These are phyloP conservation scores for Diophrys appendiculata DNA, from an alignment of 73 alveolate genomes.

Conservation along the genomic window DNA sequence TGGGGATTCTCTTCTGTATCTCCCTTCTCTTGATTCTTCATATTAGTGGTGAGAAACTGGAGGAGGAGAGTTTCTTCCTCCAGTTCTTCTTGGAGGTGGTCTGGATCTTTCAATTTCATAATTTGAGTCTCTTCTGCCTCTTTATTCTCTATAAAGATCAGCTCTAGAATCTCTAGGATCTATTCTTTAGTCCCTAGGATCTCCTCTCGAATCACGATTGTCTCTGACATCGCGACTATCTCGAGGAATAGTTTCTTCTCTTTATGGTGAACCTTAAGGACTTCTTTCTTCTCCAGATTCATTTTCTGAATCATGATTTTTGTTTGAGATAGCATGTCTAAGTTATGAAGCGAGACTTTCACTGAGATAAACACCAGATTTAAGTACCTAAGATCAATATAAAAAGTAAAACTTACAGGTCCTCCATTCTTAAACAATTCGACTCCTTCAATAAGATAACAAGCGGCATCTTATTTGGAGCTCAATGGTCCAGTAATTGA, in stretches of 20 bases:
- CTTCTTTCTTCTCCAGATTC: neutral
- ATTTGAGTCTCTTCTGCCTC: neutral
- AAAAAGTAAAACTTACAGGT: slow-evolving; percentile 35
- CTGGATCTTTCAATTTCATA: no score
- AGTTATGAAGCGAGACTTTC: slow-evolving; percentile 16
- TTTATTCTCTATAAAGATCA: neutral
- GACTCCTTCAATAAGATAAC: slow-evolving; percentile 31
- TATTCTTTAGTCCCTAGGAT: neutral
- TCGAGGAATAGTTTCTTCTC: no score
- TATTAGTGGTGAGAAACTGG: no score
- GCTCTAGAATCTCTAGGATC: neutral
- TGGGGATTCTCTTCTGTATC: no score
- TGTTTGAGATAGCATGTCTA: neutral
- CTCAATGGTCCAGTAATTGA: slow-evolving; percentile 51
- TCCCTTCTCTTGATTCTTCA: no score
- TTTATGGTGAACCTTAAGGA: no score
- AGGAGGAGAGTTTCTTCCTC: no score
- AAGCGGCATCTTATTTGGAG: slow-evolving; percentile 61
- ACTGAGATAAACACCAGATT: slow-evolving; percentile 19
- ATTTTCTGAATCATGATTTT: slow-evolving; percentile 5
- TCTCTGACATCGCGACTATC: no score
- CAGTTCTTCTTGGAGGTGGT: no score
- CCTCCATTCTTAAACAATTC: slow-evolving; percentile 70
- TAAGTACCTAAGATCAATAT: slow-evolving; percentile 2
- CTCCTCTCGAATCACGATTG: no score